Conservation (phyloP, 768 basidiomycete species). For the Porpolomopsis calyptriformis region DNA sequence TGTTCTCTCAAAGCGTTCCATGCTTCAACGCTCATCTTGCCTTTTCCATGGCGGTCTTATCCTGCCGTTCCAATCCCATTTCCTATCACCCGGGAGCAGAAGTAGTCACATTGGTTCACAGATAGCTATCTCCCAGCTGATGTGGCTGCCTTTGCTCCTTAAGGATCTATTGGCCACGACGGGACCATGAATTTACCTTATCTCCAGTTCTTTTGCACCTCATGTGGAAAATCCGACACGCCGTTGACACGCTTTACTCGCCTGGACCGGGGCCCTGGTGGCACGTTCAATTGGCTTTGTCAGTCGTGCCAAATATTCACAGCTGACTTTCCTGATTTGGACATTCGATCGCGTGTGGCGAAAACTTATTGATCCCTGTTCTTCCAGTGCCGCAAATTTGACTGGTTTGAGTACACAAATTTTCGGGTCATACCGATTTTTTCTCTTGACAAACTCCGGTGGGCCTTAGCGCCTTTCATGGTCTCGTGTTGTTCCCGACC, state of each 20-base stretch:
- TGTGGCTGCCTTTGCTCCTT: background rate
- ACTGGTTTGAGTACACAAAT: constrained; percentile 4
- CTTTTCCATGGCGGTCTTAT: background rate
- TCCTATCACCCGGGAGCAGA: too few relatives aligned
- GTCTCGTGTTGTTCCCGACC: constrained; percentile 64
- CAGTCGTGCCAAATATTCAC: constrained; percentile 34
- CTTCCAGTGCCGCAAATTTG: constrained; percentile 13
- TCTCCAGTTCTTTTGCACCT: constrained; percentile 46
- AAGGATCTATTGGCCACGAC: constrained; percentile 8
- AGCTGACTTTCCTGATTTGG: constrained; percentile 48
- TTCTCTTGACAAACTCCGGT: background rate
- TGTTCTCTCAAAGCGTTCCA: constrained; percentile 11
- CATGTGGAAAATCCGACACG: constrained; percentile 48
- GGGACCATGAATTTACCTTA: constrained; percentile 32
- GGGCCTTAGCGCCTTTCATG: constrained; percentile 8
- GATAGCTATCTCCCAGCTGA: background rate
- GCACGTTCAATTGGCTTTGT: constrained; percentile 47
- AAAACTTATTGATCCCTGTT: constrained; percentile 7
- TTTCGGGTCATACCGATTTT: constrained; percentile 13
- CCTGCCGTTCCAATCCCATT: background rate
- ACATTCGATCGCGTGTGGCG: background rate
- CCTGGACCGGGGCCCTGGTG: constrained; percentile 17
- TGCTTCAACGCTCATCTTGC: constrained; percentile 2
- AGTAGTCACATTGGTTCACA: too few relatives aligned
- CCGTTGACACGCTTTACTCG: constrained; percentile 44